phyloP scores from a whole-genome alignment of 176 grass and related monocot species.

The Metroxylon sagu region DNA sequence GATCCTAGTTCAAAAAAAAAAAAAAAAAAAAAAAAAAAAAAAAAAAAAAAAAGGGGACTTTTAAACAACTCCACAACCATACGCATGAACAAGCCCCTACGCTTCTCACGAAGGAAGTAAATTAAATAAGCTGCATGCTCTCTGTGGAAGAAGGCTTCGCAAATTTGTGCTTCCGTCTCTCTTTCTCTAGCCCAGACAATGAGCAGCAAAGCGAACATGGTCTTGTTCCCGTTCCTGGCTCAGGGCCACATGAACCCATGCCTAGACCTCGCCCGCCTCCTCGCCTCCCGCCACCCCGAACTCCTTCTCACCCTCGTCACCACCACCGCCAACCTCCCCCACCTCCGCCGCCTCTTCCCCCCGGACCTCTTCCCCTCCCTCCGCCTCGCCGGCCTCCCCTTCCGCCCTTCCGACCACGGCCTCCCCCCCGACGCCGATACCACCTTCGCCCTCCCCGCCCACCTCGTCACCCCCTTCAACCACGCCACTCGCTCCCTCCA shows the following conservation, averaged over 20 bases:
- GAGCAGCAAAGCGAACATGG: no score
- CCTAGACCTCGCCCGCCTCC: background rate
- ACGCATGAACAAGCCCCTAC: no score
- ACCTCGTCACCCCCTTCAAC: background rate
- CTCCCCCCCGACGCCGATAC: conserved; percentile 3
- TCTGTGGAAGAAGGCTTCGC: no score
- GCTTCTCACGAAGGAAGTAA: no score
- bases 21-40: no score
- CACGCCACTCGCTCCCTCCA: background rate
- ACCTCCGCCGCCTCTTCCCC: background rate
- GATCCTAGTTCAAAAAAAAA: no score
- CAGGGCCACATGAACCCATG: conserved; percentile 8
- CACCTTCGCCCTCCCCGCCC: conserved; percentile 4
- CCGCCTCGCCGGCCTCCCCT: conserved; percentile 5
- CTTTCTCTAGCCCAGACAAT: no score
- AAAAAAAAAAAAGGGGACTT: no score
- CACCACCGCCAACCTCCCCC: conserved; percentile 4
- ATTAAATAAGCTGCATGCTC: no score
- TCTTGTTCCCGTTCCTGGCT: no score
- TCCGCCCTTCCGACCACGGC: background rate
- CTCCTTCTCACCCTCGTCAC: conserved; percentile 6
- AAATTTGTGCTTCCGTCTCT: no score
- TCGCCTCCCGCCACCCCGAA: background rate
- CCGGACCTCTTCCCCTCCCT: background rate
- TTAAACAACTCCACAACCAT: no score